These are phyloP conservation scores for Colletotrichum sublineola DNA, from an alignment of 2,329 filamentous ascomycete genomes.

Conservation along the genomic window DNA sequence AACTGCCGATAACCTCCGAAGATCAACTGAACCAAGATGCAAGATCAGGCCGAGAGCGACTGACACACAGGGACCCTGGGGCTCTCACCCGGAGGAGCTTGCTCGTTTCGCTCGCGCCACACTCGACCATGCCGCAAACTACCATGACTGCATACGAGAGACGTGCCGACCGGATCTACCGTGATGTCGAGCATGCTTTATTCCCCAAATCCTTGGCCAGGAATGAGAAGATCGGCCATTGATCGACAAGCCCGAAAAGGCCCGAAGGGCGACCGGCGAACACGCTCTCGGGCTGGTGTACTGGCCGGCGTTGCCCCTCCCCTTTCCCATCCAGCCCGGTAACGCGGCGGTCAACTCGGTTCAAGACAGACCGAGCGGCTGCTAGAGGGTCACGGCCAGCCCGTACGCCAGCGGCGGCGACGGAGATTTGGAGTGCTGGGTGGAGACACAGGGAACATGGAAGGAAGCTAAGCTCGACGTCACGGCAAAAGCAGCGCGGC, in stretches of 20 bases:
- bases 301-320: neutral
- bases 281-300: neutral
- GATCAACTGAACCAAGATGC: slow-evolving; percentile 33
- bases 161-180: neutral
- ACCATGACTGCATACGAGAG: slow-evolving; percentile 28
- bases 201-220: neutral
- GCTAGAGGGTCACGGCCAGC: neutral
- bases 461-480: neutral
- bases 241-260: slow-evolving; percentile 23
- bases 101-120: slow-evolving; percentile 26
- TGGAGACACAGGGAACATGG: neutral
- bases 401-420: neutral
- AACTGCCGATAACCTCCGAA: slow-evolving; percentile 41
- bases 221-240: slow-evolving; percentile 26
- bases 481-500: neutral
- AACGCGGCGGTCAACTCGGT: neutral
- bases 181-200: slow-evolving; percentile 1
- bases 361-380: slow-evolving; percentile 7
- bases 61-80: slow-evolving; percentile 5
- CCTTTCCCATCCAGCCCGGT: neutral
- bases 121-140: slow-evolving; percentile 24
- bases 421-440: neutral
- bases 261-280: slow-evolving; percentile 31
- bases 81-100: neutral
- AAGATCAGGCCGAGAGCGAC: slow-evolving; percentile 18